Conservation (phyloP, 208 protist genomes). For the Acanthamoeba lenticulata region DNA sequence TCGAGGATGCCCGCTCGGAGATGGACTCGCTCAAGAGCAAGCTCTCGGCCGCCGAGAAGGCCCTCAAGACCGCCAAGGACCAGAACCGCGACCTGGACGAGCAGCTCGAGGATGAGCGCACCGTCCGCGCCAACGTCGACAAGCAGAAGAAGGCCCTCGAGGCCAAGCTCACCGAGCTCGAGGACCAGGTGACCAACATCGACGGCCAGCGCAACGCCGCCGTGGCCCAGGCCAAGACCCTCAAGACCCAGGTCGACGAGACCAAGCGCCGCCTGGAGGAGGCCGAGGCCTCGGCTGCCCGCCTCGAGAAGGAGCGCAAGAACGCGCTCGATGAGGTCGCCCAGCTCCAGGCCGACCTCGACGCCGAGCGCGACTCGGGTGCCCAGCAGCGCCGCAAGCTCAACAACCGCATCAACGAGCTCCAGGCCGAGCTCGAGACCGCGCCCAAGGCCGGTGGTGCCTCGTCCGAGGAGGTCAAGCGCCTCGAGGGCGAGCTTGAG, state of each 20-base stretch:
- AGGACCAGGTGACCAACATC: slow-evolving; percentile 71
- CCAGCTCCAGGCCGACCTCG: slow-evolving; percentile 70
- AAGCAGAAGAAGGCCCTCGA: slow-evolving; percentile 81
- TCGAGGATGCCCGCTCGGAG: slow-evolving; percentile 35
- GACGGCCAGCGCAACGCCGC: slow-evolving; percentile 54
- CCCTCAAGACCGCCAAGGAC: slow-evolving; percentile 48
- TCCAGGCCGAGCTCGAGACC: slow-evolving; percentile 6
- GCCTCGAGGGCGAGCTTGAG: slow-evolving; percentile 65
- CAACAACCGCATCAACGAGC: slow-evolving; percentile 29
- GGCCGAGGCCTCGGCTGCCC: not conserved
- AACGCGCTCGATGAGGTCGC: not conserved
- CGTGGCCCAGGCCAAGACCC: slow-evolving; percentile 20
- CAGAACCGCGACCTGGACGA: slow-evolving; percentile 71
- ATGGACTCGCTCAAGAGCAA: slow-evolving; percentile 47
- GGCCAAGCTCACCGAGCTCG: slow-evolving; percentile 73
- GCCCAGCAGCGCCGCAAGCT: slow-evolving; percentile 75
- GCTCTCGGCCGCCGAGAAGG: slow-evolving; percentile 64
- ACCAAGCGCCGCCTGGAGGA: slow-evolving; percentile 22
- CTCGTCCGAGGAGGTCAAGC: slow-evolving; percentile 69
- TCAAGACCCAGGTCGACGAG: slow-evolving; percentile 47
- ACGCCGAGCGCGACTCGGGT: slow-evolving; percentile 61
- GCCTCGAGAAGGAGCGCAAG: slow-evolving; percentile 33
- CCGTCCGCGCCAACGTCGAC: slow-evolving; percentile 67
- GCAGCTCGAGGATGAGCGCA: slow-evolving; percentile 74
- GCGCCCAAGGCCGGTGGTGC: slow-evolving; percentile 33